Base-by-base conservation (phyloP, 805 yeast genomes). In the Sugiyamaella lignohabitans region DNA sequence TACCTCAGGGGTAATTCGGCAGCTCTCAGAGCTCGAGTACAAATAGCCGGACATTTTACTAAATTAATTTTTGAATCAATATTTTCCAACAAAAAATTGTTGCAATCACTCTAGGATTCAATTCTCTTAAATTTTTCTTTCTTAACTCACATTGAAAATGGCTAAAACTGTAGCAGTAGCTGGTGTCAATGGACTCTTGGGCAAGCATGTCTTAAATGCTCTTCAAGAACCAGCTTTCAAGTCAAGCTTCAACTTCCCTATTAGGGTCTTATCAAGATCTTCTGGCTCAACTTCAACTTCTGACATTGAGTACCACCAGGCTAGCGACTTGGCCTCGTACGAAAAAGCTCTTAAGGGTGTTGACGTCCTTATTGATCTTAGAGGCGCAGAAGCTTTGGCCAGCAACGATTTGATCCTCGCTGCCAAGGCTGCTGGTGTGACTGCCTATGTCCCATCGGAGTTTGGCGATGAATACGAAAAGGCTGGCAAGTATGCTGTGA, bases 381-480 rank as follows among this genome's bases (percentile, higher is more conserved):
- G 68, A 39, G 62, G 67, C 16, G 48, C 61, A 8, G 53, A 52
- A 22, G 68, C 73, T 5, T 57, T 55, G 16, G 42, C 57, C 17
- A 70, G 63, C 27, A 63, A 52, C 0, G 10, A 38, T n/a, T 51
- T 64, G n/a, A 49, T 73, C 30, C 75, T 73, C 41, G 71, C 72
- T 2, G 57, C 59, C 6, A 61, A 57, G 22, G 68, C 65, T 42
- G 71, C 72, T 51, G 53, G 54, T 16, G 76, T 79, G 42, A 72
- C 73, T 57, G 56, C 77, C 29, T 80, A 69, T 64, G 72, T 79
- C 52, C 82, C 83, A 30, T 73, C 82, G 2, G 83, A 79, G 55
- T 80, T 74, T 54, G 87, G 86, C 37, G 55, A 67, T 18, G 78
- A 76, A 44, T 42, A 48, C 41, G 47, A 48, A 23, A 27, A 32